Base-by-base conservation (phyloP, 257 asterid genomes). In the Solanum sejunctum region DNA sequence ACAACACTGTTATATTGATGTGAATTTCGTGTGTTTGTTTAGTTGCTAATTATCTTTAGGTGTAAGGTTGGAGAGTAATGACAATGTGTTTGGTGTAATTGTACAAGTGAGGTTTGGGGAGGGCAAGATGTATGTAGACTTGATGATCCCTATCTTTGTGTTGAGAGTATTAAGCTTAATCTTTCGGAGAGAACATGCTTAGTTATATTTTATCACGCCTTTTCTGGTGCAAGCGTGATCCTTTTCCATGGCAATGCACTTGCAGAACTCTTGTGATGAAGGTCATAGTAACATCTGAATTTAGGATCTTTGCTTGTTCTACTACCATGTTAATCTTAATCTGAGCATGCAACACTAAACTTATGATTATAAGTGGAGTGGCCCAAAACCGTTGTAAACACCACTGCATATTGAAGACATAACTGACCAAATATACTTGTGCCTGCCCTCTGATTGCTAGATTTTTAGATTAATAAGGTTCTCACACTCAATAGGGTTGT, bases 231-330 rank as follows among this genome's bases (percentile, higher is more conserved):
- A 17, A 11, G 23, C 11, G 26, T 26, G 64, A 4, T 78, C 43
- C 8, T 52, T 72, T 72, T 72, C 18, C 18, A n/a, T 45, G 36
- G 82, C 12, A 15, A 78, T 32, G 64, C 47, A 78, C 49, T 26
- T 26, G 82, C 28, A 92, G 86, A 83, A 87, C 91, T 58, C 43
- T 79, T 51, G 23, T 12, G 58, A 63, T 77, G 73, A 41, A 20
- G 32, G 39, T 20, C 45, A 45, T 15, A 58, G 77, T 56, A 43
- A 73, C 43, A 17, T 36, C 26, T 1, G 2, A 18, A 81, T 23
- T 5, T 26, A 43, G n/a, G 43, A 32, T 57, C 6, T 52, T 45
- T 84, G 80, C 23, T 57, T 23, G 52, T 58, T 47, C 10, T 18
- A 49, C 28, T 47, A 47, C 41, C 61, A 52, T 49, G 58, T 32